Evolutionary conservation across 208 protist species (phyloP), one percentile per base, ranked within the genome.

Genomic region (Acanthamoeba royreba): DNA sequence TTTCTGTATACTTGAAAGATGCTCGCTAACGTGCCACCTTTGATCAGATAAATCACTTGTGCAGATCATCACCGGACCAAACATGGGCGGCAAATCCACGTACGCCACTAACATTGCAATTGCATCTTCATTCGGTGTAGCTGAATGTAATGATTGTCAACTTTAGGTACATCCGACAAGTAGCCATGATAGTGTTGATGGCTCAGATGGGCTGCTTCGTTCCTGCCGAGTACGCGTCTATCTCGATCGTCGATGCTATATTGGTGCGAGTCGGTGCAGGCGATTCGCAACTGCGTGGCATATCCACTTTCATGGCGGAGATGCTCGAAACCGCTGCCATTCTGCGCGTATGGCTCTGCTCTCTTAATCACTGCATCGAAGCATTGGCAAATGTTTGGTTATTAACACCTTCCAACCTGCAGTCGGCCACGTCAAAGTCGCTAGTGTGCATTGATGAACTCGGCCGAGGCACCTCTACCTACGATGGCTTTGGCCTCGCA

Each of bases 281-380:
- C 25, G 99, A 99, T 94, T 99, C 87, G 38, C 98, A 98, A 92
- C 87, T 98, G 15, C 53, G 94, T 33, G 96, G 63, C 35, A 94
- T 98, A n/a, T 99, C 98, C 4, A 99, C 99, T n/a, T 99, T 99
- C 95, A 99, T 99, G 99, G 98, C 99, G 66, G 99, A 99, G 96
- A 99, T 99, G 99, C 97, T 99, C 3, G 99, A 99, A 96, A 99
- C 99, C 0, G 96, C 98, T 1, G 96, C 98, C 7, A 99, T 99
- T 99, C 47, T 97, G 93, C 49, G 97, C 95, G 96, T 97, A 83
- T 31, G 28, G 3, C 9, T 40, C 28, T 43, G 2, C 9, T 72
- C 49, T 53, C 25, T 72, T 43, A 1, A 38, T 0, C 72, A 1
- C 43, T 63, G 31, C 13, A 25, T 77, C 35, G 25, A 83, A 43